Conservation (phyloP, 768 basidiomycete genomes). For the Boletus pseudo-olivaceus region DNA sequence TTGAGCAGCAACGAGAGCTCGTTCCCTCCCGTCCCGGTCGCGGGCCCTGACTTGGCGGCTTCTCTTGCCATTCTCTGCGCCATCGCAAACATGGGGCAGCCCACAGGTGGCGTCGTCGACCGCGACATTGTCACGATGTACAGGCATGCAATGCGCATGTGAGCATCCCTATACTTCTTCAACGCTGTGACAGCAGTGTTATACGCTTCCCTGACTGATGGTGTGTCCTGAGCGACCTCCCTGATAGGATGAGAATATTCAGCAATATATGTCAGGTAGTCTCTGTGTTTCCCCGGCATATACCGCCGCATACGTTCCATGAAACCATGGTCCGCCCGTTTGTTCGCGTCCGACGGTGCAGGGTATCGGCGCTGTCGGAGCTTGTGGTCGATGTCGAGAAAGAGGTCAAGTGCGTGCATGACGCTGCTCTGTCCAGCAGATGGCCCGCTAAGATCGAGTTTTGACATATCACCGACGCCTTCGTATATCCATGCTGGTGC, state of each 20-base stretch:
- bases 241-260: constrained; percentile 59
- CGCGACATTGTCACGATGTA: constrained; percentile 87
- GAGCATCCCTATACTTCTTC: constrained; percentile 79
- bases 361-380: constrained; percentile 69
- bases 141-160: constrained; percentile 85
- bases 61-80: constrained; percentile 44
- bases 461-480: constrained; percentile 57
- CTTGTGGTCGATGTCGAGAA: constrained; percentile 86
- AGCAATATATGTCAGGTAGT: constrained; percentile 72
- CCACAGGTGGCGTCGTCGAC: constrained; percentile 44
- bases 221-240: constrained; percentile 53
- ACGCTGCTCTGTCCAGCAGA: constrained; percentile 93
- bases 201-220: constrained; percentile 68
- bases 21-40: constrained; percentile 88
- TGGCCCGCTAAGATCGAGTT: constrained; percentile 76
- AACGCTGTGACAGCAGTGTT: constrained; percentile 74
- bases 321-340: constrained; percentile 69
- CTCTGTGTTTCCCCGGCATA: constrained; percentile 91
- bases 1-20: constrained; percentile 80
- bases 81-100: constrained; percentile 56
- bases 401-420: constrained; percentile 82
- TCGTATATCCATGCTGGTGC: constrained; percentile 72
- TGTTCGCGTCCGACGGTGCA: constrained; percentile 60
- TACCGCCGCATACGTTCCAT: constrained; percentile 93
- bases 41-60: constrained; percentile 45